phyloP scores from a whole-genome alignment of 1,139 yeast genomes.

The Lodderomyces metapsilosis region DNA sequence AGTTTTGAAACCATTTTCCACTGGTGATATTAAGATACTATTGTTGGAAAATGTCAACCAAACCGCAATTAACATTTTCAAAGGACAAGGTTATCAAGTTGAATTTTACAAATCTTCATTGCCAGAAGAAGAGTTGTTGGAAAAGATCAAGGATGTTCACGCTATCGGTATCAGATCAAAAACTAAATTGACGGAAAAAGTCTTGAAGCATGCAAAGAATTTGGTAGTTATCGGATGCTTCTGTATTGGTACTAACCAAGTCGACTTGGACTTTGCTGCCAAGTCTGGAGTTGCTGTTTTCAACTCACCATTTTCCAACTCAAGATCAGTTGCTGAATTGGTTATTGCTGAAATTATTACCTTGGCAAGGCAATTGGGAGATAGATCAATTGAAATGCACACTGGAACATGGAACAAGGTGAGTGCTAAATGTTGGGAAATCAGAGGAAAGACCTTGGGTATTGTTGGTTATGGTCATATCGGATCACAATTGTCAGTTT shows the following conservation, averaged over 20 bases:
- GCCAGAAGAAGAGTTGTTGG: constrained; percentile 91
- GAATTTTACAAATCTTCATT: constrained; percentile 89
- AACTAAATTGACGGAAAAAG: constrained; percentile 79
- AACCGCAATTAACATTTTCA: constrained; percentile 86
- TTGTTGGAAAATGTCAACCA: constrained; percentile 88
- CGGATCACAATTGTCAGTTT: constrained; percentile 93
- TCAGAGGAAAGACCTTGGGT: constrained; percentile 97
- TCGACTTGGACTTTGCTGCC: constrained; percentile 89
- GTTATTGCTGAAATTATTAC: constrained; percentile 94
- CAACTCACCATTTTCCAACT: constrained; percentile 98
- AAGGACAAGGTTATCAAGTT: constrained; percentile 92
- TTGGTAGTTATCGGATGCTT: constrained; percentile 93
- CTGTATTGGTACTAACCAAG: constrained; percentile 99
- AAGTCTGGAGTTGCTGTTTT: constrained; percentile 92
- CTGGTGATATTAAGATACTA: constrained; percentile 89
- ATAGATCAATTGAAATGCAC: constrained; percentile 94
- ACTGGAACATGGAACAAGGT: constrained; percentile 99
- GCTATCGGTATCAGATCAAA: constrained; percentile 98
- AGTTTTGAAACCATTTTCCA: constrained; percentile 81
- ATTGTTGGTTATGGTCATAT: constrained; percentile 98
- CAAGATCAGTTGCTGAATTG: constrained; percentile 97
- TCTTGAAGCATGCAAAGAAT: constrained; percentile 83
- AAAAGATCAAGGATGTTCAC: constrained; percentile 89
- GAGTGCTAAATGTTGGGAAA: constrained; percentile 95
- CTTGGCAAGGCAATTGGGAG: constrained; percentile 95